A percentile compares a stretch with the other conserved stretches of the same genome.
phyloP scores from a whole-genome alignment of 495 filamentous ascomycete genomes.

The Penicillium paxilli region DNA sequence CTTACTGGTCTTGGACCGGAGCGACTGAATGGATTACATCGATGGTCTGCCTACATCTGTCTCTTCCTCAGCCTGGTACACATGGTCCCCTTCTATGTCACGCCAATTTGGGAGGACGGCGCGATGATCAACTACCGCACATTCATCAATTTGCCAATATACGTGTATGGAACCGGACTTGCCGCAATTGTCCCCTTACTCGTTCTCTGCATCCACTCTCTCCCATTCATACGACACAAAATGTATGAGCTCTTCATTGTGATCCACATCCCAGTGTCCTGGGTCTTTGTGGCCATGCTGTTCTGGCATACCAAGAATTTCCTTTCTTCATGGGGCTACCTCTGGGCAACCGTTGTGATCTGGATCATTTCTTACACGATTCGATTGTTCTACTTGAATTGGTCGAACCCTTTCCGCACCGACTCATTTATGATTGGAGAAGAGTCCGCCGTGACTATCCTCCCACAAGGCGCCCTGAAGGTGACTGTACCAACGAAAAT shows the following conservation, averaged over 20 bases:
- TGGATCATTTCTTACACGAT: constrained; percentile 66
- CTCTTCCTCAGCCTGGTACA: constrained; percentile 82
- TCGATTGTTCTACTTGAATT: constrained; percentile 78
- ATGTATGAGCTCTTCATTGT: constrained; percentile 84
- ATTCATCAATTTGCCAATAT: constrained; percentile 59
- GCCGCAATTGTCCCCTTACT: constrained; percentile 80
- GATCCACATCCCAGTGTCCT: constrained; percentile 77
- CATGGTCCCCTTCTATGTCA: constrained; percentile 85
- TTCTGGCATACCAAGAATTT: constrained; percentile 98
- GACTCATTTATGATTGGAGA: constrained; percentile 79
- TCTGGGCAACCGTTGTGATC: constrained; percentile 79
- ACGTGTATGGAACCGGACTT: constrained; percentile 84
- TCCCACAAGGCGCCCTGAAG: constrained; percentile 90
- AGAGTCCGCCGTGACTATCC: constrained; percentile 79
- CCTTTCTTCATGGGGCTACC: constrained; percentile 86
- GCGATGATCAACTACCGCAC: constrained; percentile 64
- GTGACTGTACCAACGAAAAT: constrained; percentile 91
- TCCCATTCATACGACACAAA: constrained; percentile 62
- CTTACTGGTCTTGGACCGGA: constrained; percentile 92
- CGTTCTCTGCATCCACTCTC: constrained; percentile 80
- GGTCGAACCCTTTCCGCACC: constrained; percentile 76
- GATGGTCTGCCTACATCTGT: constrained; percentile 89
- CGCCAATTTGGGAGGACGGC: constrained; percentile 78
- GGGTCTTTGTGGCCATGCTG: constrained; percentile 78
- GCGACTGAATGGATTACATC: constrained; percentile 87